Base-by-base conservation (phyloP, 1,284 basidiomycete genomes). In the Rhodotorula glutinis region DNA sequence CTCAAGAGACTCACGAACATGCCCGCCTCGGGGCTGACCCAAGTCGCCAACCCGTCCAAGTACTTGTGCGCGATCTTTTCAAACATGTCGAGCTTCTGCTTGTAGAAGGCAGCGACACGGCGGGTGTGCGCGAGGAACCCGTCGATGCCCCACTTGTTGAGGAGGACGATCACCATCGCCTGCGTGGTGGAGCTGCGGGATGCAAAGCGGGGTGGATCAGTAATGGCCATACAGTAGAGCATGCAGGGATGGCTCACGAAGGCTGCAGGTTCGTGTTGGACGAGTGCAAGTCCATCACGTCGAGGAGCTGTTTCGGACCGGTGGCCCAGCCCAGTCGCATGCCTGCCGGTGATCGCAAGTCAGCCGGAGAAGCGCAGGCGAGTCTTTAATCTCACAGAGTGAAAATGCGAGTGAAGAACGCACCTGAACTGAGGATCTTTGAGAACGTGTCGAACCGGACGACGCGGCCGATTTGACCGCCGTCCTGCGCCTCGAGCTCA, bases 381-480 rank as follows among this genome's bases (percentile, higher is more conserved):
- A 11, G 0, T 16, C 16, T 65, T 40, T 10, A 9, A 49, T 14
- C n/a, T 25, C 23, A 16, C 29, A 3, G 23, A 16, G 11, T 43
- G 11, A 43, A 17, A 17, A 17, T 21, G 14, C 21, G 29, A 16
- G 3, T 5, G 21, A 7, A 5, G 41, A 78, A 74, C 69, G 79
- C 70, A 59, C 91, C 91, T 21, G 88, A 87, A 14, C 89, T 90
- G 27, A 94, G 81, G 52, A 95, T 83, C 82, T 97, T 97, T 63
- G 88, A 91, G 69, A 96, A 83, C 76, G 88, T 90, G 77, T 94
- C 92, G 77, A 93, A 91, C 47, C 92, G 85, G 30, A 93, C 70
- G 14, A 93, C 90, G n/a, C 87, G 85, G 4, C 91, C 91, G 7
- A 57, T 56, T 62, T 66, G 63, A 7, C 66, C 64, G 10, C 72